phyloP scores from a whole-genome alignment of 2,329 filamentous ascomycete species.

The Albophoma yamanashiensis region DNA sequence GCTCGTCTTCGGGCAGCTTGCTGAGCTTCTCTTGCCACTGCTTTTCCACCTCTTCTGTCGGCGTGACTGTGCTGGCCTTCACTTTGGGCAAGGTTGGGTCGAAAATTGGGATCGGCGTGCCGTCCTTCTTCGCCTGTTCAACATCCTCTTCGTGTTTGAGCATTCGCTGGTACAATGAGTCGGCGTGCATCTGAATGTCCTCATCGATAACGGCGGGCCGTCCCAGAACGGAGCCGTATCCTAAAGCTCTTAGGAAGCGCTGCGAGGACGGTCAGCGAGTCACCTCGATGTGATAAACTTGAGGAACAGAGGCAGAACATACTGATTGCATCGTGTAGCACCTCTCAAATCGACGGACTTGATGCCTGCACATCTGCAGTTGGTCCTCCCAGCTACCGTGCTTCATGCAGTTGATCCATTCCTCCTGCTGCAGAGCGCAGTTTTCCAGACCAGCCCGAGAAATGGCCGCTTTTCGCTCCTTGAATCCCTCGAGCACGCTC shows the following conservation, averaged over 20 bases:
- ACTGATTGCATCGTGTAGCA: constrained; percentile 87
- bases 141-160: constrained; percentile 67
- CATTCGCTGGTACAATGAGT: constrained; percentile 82
- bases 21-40: constrained; percentile 44
- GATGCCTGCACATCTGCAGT: constrained; percentile 69
- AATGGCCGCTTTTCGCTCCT: constrained; percentile 68
- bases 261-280: constrained; percentile 18
- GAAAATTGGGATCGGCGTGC: constrained; percentile 47
- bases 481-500: constrained; percentile 74
- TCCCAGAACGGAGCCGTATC: constrained; percentile 64
- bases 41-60: constrained; percentile 36
- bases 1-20: constrained; percentile 46
- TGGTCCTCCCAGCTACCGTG: constrained; percentile 56
- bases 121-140: constrained; percentile 56
- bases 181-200: constrained; percentile 90
- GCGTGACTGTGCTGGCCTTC: constrained; percentile 12
- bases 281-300: background rate
- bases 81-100: constrained; percentile 39
- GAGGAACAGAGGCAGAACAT: constrained; percentile 14
- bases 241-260: constrained; percentile 83
- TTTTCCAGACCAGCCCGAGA: constrained; percentile 83
- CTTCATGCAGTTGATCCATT: constrained; percentile 73
- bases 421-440: constrained; percentile 77
- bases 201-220: constrained; percentile 63
- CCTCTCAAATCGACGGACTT: constrained; percentile 68